These are phyloP conservation scores for Nicotiana noctiflora DNA, from an alignment of 257 asterid species.

Conservation along the genomic window DNA sequence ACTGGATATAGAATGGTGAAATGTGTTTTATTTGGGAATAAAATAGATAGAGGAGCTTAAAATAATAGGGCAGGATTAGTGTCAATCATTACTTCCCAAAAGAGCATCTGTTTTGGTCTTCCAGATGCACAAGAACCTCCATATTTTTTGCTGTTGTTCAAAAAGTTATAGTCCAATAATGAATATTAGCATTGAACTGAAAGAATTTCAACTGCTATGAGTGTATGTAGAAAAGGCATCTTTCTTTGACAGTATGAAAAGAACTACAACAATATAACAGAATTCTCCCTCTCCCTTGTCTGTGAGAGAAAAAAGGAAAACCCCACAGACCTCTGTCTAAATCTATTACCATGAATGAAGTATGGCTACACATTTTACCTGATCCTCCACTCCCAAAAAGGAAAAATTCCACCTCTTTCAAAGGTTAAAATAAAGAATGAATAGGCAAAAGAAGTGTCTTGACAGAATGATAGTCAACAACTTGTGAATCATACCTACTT, in stretches of 20 bases:
- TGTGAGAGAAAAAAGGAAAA: background rate
- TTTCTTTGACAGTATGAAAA: background rate
- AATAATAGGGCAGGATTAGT: background rate
- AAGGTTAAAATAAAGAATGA: background rate
- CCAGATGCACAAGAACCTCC: background rate
- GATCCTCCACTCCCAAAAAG: background rate
- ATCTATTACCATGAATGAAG: background rate
- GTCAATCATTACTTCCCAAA: background rate
- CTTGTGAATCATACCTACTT: background rate
- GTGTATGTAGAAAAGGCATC: background rate
- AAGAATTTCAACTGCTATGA: background rate
- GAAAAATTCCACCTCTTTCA: background rate
- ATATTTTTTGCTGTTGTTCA: background rate
- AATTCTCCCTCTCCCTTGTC: background rate
- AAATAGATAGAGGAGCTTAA: background rate
- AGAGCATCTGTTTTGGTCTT: background rate
- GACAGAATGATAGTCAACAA: background rate
- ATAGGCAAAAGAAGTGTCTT: background rate
- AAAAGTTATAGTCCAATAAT: background rate
- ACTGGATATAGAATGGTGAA: background rate
- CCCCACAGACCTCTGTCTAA: background rate
- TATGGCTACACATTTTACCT: background rate
- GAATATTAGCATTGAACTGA: background rate
- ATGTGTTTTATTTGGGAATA: background rate
- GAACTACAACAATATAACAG: background rate